These are phyloP conservation scores for Fusarium concolor DNA, from an alignment of 2,329 filamentous ascomycete genomes.

Conservation along the genomic window DNA sequence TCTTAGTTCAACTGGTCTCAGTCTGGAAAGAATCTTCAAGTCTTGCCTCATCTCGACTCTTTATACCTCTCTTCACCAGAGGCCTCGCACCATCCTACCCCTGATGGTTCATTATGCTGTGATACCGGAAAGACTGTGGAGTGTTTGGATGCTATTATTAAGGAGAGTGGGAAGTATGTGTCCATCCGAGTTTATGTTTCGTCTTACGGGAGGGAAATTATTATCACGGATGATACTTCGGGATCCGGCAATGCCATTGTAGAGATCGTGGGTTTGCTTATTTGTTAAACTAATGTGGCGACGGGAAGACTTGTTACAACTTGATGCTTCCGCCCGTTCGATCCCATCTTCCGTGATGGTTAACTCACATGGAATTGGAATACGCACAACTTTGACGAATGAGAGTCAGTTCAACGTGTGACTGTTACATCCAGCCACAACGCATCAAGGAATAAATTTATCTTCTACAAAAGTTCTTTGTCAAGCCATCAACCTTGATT, in stretches of 20 bases:
- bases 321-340: slow-evolving; percentile 8
- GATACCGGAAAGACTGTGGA: slow-evolving; percentile 27
- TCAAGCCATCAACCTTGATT: background rate
- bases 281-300: background rate
- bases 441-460: background rate
- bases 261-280: background rate
- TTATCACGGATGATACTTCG: background rate
- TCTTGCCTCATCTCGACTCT: slow-evolving; percentile 36
- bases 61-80: slow-evolving; percentile 39
- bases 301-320: slow-evolving; percentile 1
- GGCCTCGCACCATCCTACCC: slow-evolving; percentile 37
- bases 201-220: slow-evolving; percentile 25
- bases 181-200: slow-evolving; percentile 29
- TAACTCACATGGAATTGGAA: background rate
- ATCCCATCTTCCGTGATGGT: background rate
- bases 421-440: slow-evolving; percentile 21
- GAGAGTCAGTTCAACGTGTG: slow-evolving; percentile 28
- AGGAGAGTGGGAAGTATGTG: slow-evolving; percentile 13
- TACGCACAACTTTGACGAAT: background rate
- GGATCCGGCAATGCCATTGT: slow-evolving; percentile 7
- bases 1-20: slow-evolving; percentile 35
- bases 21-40: slow-evolving; percentile 12
- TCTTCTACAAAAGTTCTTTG: slow-evolving; percentile 10
- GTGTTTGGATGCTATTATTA: slow-evolving; percentile 13
- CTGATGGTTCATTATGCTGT: slow-evolving; percentile 36